phyloP scores from a whole-genome alignment of 2,329 filamentous ascomycete genomes.

The Exserohilum turcica region DNA sequence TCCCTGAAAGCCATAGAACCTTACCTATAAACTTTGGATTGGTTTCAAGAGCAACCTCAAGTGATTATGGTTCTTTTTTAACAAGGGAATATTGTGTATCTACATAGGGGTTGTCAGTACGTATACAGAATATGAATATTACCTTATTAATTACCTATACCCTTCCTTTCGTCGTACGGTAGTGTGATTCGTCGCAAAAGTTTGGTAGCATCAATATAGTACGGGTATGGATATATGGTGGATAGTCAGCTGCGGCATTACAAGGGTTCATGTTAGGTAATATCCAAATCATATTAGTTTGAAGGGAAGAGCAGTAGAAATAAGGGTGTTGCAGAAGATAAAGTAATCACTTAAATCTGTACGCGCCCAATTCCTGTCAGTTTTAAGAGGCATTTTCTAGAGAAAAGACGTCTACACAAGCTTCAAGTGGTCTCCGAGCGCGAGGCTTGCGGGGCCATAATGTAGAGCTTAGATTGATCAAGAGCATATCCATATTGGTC shows the following conservation, averaged over 20 bases:
- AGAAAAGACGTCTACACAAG: conserved; percentile 15
- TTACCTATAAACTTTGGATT: too few relatives aligned
- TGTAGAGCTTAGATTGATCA: conserved; percentile 21
- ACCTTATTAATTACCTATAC: neutral
- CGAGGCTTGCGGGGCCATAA: conserved; percentile 15
- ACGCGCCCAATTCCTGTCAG: neutral
- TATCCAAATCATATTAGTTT: neutral
- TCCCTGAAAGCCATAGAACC: too few relatives aligned
- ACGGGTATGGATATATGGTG: conserved; percentile 1
- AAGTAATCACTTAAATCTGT: too few relatives aligned
- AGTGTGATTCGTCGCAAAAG: conserved; percentile 2
- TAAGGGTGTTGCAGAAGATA: neutral
- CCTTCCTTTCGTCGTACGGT: neutral
- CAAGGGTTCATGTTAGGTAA: neutral
- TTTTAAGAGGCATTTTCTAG: neutral
- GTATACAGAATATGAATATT: too few relatives aligned
- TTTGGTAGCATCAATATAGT: conserved; percentile 11
- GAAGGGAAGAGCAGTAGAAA: neutral
- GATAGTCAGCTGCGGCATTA: neutral
- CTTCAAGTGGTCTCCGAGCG: conserved; percentile 18
- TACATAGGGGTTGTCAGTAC: too few relatives aligned
- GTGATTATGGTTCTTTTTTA: too few relatives aligned
- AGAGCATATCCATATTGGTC: conserved; percentile 5
- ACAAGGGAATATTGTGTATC: too few relatives aligned
- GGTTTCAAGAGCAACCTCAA: too few relatives aligned